A percentile compares a stretch with the other conserved stretches of the same genome.
Conservation (phyloP, 208 protist genomes). For the Herpetomonas samuelpessoai region DNA sequence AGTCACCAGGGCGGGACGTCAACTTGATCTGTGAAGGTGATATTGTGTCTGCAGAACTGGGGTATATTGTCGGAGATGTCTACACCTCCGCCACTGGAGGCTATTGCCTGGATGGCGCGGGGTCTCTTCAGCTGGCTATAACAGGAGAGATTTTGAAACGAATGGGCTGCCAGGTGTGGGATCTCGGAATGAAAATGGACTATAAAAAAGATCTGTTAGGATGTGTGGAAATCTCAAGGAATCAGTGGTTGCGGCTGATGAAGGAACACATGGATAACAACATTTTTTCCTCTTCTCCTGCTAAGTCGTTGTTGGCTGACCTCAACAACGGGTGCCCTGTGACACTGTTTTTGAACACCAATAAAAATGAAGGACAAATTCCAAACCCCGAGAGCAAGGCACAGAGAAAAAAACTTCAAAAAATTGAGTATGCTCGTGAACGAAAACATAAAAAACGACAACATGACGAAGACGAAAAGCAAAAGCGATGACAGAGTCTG, state of each 20-base stretch:
- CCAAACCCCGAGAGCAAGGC: slow-evolving; percentile 21
- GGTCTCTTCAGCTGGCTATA: slow-evolving; percentile 61
- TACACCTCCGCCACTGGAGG: slow-evolving; percentile 82
- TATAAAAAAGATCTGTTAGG: slow-evolving; percentile 64
- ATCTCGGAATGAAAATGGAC: slow-evolving; percentile 84
- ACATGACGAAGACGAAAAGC: neutral
- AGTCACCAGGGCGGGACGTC: neutral
- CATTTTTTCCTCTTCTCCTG: slow-evolving; percentile 13
- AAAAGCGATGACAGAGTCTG: neutral
- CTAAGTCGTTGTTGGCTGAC: slow-evolving; percentile 18
- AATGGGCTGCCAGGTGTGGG: slow-evolving; percentile 72
- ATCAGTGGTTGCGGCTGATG: slow-evolving; percentile 47
- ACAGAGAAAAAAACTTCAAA: slow-evolving; percentile 21
- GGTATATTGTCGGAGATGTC: slow-evolving; percentile 81
- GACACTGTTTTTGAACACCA: slow-evolving; percentile 10
- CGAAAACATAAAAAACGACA: slow-evolving; percentile 10
- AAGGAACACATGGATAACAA: slow-evolving; percentile 5
- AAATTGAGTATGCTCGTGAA: slow-evolving; percentile 8
- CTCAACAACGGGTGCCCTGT: slow-evolving; percentile 16
- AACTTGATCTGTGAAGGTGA: slow-evolving; percentile 45
- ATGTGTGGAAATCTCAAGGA: slow-evolving; percentile 29
- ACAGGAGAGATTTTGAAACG: slow-evolving; percentile 43
- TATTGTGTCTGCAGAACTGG: slow-evolving; percentile 71
- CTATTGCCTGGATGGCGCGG: slow-evolving; percentile 68
- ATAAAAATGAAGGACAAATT: neutral